Conservation (phyloP, 352 stramenopile species). For the Pythium dissotocum region DNA sequence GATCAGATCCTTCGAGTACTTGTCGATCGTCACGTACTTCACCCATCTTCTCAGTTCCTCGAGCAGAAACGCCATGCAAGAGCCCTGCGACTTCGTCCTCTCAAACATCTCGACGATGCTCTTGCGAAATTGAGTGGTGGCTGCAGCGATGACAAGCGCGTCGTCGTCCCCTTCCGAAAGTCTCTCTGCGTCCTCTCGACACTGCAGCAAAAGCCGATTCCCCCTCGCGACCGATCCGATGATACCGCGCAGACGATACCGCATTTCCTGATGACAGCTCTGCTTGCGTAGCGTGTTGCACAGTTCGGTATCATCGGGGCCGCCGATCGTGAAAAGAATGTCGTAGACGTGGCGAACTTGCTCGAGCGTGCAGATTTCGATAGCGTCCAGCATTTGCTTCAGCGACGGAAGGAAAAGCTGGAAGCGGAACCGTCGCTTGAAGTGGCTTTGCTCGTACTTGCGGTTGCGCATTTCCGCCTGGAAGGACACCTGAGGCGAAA, state of each 20-base stretch:
- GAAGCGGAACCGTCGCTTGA: slow-evolving; percentile 31
- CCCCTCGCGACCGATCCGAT: slow-evolving; percentile 43
- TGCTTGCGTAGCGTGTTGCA: slow-evolving; percentile 58
- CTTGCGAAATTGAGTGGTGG: slow-evolving; percentile 26
- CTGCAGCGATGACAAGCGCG: slow-evolving; percentile 4
- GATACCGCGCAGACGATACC: slow-evolving; percentile 52
- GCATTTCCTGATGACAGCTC: slow-evolving; percentile 50
- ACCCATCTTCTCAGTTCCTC: slow-evolving; percentile 42
- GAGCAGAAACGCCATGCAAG: slow-evolving; percentile 46
- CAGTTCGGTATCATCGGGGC: slow-evolving; percentile 47
- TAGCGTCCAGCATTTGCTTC: slow-evolving; percentile 59
- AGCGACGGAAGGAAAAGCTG: slow-evolving; percentile 41
- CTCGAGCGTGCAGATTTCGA: slow-evolving; percentile 38
- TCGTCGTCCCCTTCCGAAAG: background rate
- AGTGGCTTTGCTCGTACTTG: slow-evolving; percentile 22
- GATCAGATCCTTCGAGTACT: slow-evolving; percentile 30
- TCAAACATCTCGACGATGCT: slow-evolving; percentile 35
- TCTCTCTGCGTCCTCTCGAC: slow-evolving; percentile 27
- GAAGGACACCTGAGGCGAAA: slow-evolving; percentile 34
- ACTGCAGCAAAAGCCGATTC: slow-evolving; percentile 33
- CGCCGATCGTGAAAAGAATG: slow-evolving; percentile 53
- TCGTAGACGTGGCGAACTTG: slow-evolving; percentile 56
- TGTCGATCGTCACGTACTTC: slow-evolving; percentile 23
- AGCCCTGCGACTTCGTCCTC: slow-evolving; percentile 31
- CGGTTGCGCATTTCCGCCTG: slow-evolving; percentile 17